A percentile compares a stretch with the other conserved stretches of the same genome.
Evolutionary conservation across 768 basidiomycete species (phyloP).

Genomic region (Cyclocybe aegerita): DNA sequence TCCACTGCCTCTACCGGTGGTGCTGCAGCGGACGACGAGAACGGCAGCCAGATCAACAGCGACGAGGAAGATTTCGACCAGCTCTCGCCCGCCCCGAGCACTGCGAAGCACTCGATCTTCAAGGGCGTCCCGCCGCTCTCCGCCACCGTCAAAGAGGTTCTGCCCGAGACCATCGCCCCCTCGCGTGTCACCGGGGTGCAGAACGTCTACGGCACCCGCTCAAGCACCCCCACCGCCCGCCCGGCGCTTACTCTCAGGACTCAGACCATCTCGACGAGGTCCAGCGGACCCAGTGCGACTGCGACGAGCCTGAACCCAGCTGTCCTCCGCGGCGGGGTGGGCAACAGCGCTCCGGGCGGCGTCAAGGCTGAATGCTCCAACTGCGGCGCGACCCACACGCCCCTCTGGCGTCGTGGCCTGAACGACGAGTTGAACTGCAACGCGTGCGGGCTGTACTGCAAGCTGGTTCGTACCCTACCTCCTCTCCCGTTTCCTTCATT

Average conservation of each 20-base stretch:
- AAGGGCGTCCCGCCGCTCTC: constrained; percentile 35
- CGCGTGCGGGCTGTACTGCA: constrained; percentile 86
- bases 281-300: constrained; percentile 65
- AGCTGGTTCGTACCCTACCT: constrained; percentile 53
- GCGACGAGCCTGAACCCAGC: constrained; percentile 56
- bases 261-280: constrained; percentile 45
- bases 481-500: background rate
- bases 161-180: constrained; percentile 56
- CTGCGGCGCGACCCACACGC: constrained; percentile 87
- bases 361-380: constrained; percentile 86
- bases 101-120: constrained; percentile 27
- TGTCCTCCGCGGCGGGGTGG: constrained; percentile 31
- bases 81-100: constrained; percentile 28
- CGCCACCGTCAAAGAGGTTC: constrained; percentile 38
- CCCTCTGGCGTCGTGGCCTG: constrained; percentile 81
- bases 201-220: constrained; percentile 45
- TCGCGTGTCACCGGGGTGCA: constrained; percentile 49
- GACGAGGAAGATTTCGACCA: constrained; percentile 36
- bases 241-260: constrained; percentile 67
- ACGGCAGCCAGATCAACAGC: constrained; percentile 24
- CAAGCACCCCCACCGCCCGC: constrained; percentile 40
- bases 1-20: constrained; percentile 15
- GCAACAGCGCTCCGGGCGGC: constrained; percentile 49
- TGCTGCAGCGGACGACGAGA: constrained; percentile 29
- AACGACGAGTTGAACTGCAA: constrained; percentile 92